Base-by-base conservation (phyloP, 2,329 filamentous ascomycete species). In the Magnaporthiopsis incrustans region DNA sequence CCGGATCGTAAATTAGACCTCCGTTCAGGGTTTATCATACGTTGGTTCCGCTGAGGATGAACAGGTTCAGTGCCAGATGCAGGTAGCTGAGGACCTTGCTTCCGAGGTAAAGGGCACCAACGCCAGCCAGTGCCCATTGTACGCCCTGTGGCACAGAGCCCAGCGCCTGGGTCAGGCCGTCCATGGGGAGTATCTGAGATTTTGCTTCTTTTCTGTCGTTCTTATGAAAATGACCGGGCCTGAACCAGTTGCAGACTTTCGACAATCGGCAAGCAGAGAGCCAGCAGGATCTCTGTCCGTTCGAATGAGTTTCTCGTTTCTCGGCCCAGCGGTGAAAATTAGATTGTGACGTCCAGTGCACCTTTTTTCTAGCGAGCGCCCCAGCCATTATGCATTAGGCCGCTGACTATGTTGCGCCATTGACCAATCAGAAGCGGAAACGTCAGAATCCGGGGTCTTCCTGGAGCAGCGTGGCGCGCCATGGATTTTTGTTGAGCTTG, bases 31-130 rank as follows among this genome's bases (percentile, higher is more conserved):
- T 14, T 12, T 73, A 14, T 74, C 83, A 71, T 77, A 88, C 86
- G 68, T 84, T 85, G 67, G 79, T 84, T 63, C 87, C 87, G 67
- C 80, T 79, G 12, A 92, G 80, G 65, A 93, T 73, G 71, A 93
- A 92, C 56, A 89, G 77, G 73, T 85, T 88, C 65, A 90, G 73
- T 60, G 92, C 69, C 56, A 92, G 81, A 67, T 81, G 81, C 63
- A 87, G 68, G 69, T 85, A 85, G 72, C 81, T 85, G 64, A 88
- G 71, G 26, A 84, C 73, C 72, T 86, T 85, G 67, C 75, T 79
- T 66, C 78, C 79, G 59, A 90, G 68, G 68, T 81, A 85, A 60
- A 89, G 73, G 64, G 83, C 83, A 61, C 89, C 89, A 62, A 88
- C 67, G 50, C 76, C 80, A 61, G 81, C 80, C 60, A 86, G 73